Evolutionary conservation across 2,329 filamentous ascomycete genomes (phyloP).

Genomic region (Pseudopyricularia cyperi): DNA sequence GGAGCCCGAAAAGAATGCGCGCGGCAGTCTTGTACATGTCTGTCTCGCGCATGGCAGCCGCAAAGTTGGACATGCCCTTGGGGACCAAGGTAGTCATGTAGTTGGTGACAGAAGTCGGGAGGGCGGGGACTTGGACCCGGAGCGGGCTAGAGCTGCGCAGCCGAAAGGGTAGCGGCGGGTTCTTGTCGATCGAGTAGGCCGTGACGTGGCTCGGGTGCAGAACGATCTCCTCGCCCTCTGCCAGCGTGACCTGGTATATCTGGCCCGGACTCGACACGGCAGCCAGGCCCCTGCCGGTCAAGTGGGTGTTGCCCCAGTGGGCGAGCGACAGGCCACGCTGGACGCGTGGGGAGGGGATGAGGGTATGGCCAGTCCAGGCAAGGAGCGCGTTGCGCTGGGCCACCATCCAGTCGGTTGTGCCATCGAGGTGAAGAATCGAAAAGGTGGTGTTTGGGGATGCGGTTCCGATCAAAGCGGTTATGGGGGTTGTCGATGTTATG

Average conservation of each 20-base stretch:
- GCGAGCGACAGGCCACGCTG: slow-evolving; percentile 64
- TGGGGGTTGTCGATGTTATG: slow-evolving; percentile 73
- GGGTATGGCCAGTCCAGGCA: slow-evolving; percentile 91
- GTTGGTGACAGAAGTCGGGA: slow-evolving; percentile 22
- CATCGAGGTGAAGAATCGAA: slow-evolving; percentile 77
- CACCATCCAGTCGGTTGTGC: slow-evolving; percentile 90
- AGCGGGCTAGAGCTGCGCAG: slow-evolving; percentile 64
- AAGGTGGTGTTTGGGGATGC: slow-evolving; percentile 81
- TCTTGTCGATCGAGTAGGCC: slow-evolving; percentile 68
- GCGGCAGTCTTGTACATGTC: slow-evolving; percentile 58
- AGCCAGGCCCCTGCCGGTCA: slow-evolving; percentile 78
- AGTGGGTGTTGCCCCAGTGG: slow-evolving; percentile 81
- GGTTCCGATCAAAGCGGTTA: slow-evolving; percentile 79
- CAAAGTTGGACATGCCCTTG: slow-evolving; percentile 48
- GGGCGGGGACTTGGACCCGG: slow-evolving; percentile 64
- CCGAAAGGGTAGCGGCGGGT: slow-evolving; percentile 70
- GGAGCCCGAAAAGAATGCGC: slow-evolving; percentile 51
- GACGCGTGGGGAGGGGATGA: slow-evolving; percentile 62
- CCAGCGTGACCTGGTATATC: slow-evolving; percentile 73
- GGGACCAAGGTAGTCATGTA: slow-evolving; percentile 42
- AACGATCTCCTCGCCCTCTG: slow-evolving; percentile 76
- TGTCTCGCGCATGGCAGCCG: slow-evolving; percentile 59
- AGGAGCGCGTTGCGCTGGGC: slow-evolving; percentile 75
- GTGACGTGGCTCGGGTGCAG: slow-evolving; percentile 86
- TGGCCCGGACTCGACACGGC: slow-evolving; percentile 79